phyloP scores from a whole-genome alignment of 768 basidiomycete species.

The Trametes maxima region DNA sequence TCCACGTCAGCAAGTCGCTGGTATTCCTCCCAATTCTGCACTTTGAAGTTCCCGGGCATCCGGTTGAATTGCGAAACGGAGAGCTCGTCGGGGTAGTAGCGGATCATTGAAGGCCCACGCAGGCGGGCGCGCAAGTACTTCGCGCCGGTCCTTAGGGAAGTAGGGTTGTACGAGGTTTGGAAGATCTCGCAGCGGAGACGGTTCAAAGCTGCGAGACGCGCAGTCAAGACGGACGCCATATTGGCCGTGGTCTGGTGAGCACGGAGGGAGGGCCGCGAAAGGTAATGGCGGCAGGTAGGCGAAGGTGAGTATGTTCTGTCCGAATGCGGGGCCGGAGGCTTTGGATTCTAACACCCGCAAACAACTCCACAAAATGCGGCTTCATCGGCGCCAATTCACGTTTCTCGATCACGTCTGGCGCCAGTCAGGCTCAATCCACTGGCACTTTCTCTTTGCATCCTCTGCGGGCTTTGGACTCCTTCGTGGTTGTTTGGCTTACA shows the following conservation, averaged over 20 bases:
- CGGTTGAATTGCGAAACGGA: conserved; percentile 58
- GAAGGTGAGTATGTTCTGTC: neutral
- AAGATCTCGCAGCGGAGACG: conserved; percentile 76
- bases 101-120: conserved; percentile 82
- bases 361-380: conserved; percentile 22
- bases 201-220: conserved; percentile 61
- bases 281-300: neutral
- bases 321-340: conserved; percentile 15
- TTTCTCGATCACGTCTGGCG: conserved; percentile 1
- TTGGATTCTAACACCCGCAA: conserved; percentile 21
- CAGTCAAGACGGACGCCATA: conserved; percentile 43
- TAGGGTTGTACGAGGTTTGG: conserved; percentile 88
- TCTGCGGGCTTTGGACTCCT: too few species aligned
- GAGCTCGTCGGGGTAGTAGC: conserved; percentile 76
- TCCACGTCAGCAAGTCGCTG: conserved; percentile 70
- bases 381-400: neutral
- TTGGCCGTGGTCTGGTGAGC: neutral
- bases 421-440: neutral
- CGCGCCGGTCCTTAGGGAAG: conserved; percentile 78
- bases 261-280: neutral
- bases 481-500: too few species aligned
- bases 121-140: conserved; percentile 87
- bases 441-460: too few species aligned
- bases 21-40: conserved; percentile 68
- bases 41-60: conserved; percentile 36